A percentile compares a stretch with the other conserved stretches of the same genome.
Evolutionary conservation across 257 asterid genomes (phyloP).

Genomic region (Solanum etuberosum): DNA sequence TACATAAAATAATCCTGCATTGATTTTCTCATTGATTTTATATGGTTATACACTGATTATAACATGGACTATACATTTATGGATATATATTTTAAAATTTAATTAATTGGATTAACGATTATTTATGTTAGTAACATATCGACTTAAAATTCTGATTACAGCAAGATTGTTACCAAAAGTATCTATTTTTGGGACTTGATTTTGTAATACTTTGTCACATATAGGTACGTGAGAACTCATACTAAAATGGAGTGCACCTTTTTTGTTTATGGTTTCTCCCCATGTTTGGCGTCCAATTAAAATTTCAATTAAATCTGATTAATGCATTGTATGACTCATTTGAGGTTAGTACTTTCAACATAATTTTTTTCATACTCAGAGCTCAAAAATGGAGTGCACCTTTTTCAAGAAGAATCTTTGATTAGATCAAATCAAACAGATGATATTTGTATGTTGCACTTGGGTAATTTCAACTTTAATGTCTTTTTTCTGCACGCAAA

Average conservation of each 20-base stretch:
- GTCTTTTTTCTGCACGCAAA: not conserved
- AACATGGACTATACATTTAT: not conserved
- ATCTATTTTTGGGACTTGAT: not conserved
- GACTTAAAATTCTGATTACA: too few species aligned
- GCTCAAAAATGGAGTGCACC: not conserved
- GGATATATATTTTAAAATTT: not conserved
- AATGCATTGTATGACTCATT: not conserved
- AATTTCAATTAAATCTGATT: too few species aligned
- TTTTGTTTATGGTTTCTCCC: fast-evolving
- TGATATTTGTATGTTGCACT: not conserved
- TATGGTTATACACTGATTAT: not conserved
- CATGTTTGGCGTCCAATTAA: fast-evolving
- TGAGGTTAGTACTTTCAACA: fast-evolving
- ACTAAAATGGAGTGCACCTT: not conserved
- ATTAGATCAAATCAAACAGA: not conserved
- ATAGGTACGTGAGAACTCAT: not conserved
- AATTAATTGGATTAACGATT: not conserved
- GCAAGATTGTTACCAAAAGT: not conserved
- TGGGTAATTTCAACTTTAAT: not conserved
- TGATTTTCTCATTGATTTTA: too few species aligned
- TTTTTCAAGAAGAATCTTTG: slow-evolving; percentile 15
- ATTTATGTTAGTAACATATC: not conserved
- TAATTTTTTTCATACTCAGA: fast-evolving
- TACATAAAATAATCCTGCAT: not conserved
- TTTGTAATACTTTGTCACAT: not conserved